Evolutionary conservation across 2,329 filamentous ascomycete genomes (phyloP).

Genomic region (Fusarium floridanum): DNA sequence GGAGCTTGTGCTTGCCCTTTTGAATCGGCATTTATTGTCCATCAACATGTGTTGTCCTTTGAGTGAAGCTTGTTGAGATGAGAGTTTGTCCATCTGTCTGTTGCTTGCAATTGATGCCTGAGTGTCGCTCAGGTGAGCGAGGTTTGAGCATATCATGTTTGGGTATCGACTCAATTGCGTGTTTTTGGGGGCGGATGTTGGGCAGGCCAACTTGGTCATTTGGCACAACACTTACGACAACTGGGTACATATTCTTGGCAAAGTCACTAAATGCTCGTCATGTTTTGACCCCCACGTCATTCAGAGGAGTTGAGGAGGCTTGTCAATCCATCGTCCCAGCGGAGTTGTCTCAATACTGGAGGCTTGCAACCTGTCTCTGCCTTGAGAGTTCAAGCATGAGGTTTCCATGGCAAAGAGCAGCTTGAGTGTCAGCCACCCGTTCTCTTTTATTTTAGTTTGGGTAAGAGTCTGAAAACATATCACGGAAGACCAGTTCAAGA

Average conservation of each 20-base stretch:
- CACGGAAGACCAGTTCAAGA: not conserved
- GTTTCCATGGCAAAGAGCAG: not conserved
- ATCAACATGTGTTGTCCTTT: not conserved
- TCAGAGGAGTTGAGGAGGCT: not conserved
- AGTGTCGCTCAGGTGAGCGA: not conserved
- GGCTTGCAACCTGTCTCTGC: not conserved
- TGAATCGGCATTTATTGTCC: not conserved
- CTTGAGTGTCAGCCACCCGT: not conserved
- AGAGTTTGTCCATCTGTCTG: not conserved
- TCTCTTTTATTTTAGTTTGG: not conserved
- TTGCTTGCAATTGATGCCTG: not conserved
- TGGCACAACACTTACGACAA: no score
- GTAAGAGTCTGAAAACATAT: not conserved
- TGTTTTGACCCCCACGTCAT: not conserved
- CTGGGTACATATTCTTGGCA: not conserved
- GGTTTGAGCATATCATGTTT: not conserved
- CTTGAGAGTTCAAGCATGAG: not conserved
- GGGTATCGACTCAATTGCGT: not conserved
- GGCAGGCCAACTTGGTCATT: not conserved
- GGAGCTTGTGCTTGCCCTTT: conserved; percentile 9
- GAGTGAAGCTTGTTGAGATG: not conserved
- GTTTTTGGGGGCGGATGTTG: not conserved
- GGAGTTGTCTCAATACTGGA: not conserved
- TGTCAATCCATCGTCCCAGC: not conserved
- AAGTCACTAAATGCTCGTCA: not conserved